phyloP scores from a whole-genome alignment of 169 alveolate genomes.

The Plasmodium inui region DNA sequence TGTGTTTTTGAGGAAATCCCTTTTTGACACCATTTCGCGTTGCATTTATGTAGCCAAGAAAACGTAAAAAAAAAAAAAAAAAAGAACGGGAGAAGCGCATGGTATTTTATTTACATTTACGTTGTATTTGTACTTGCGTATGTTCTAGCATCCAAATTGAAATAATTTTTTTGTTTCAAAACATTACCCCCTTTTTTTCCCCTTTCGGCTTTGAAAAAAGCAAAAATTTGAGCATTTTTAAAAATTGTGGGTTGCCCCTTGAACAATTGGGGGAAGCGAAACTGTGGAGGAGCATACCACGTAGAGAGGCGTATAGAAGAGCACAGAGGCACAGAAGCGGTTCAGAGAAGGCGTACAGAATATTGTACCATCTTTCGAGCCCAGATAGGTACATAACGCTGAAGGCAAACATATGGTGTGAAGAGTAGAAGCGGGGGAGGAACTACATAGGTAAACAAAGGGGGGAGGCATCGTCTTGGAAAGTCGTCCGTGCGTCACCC shows the following conservation, averaged over 20 bases:
- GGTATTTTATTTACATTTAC: not conserved
- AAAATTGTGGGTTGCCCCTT: not conserved
- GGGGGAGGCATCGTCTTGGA: not conserved
- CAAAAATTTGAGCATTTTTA: not conserved
- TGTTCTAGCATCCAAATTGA: not conserved
- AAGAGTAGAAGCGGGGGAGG: not conserved
- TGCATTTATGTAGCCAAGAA: not conserved
- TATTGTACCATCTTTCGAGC: not conserved
- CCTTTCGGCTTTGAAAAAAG: not conserved
- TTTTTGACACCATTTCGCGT: not conserved
- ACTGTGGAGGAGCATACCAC: not conserved
- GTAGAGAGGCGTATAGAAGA: not conserved
- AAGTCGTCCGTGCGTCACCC: not conserved
- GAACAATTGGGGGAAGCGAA: not conserved
- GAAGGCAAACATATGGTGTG: not conserved
- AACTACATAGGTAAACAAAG: not conserved
- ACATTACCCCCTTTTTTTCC: not conserved
- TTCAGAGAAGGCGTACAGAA: not conserved
- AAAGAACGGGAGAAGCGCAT: not conserved
- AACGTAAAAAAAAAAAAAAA: not conserved
- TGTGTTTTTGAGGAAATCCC: not conserved
- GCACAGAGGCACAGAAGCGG: not conserved
- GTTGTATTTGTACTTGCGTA: not conserved
- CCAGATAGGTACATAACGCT: not conserved
- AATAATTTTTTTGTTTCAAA: not conserved